Conservation (phyloP, 2,329 filamentous ascomycete genomes). For the Triangularia setosa region DNA sequence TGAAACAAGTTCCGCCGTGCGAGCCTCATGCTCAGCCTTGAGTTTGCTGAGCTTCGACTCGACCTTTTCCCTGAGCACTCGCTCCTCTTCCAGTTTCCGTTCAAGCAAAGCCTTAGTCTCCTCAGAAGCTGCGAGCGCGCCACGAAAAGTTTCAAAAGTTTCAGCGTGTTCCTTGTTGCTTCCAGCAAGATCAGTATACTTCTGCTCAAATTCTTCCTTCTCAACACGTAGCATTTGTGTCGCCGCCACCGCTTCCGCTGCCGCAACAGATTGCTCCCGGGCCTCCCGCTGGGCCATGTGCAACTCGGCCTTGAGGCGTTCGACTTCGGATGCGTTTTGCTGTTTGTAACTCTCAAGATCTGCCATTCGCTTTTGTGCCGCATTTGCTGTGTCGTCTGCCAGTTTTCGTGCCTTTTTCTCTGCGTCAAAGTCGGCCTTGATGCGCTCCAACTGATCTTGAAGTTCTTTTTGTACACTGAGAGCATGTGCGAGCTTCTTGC, state of each 20-base stretch:
- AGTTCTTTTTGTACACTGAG: slow-evolving; percentile 76
- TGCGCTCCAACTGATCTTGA: slow-evolving; percentile 67
- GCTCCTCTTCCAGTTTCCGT: slow-evolving; percentile 78
- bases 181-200: slow-evolving; percentile 63
- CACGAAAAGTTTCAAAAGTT: slow-evolving; percentile 70
- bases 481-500: slow-evolving; percentile 75
- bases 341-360: slow-evolving; percentile 84
- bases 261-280: slow-evolving; percentile 74
- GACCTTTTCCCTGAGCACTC: slow-evolving; percentile 66
- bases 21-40: slow-evolving; percentile 77
- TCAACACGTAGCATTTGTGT: slow-evolving; percentile 78
- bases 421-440: slow-evolving; percentile 68
- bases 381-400: slow-evolving; percentile 81
- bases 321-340: slow-evolving; percentile 77
- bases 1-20: slow-evolving; percentile 71
- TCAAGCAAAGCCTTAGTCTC: slow-evolving; percentile 75
- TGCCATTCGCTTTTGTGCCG: slow-evolving; percentile 75
- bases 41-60: slow-evolving; percentile 75
- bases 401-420: slow-evolving; percentile 78
- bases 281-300: slow-evolving; percentile 74
- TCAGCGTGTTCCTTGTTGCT: slow-evolving; percentile 65
- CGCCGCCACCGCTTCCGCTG: slow-evolving; percentile 71
- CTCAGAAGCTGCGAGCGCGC: slow-evolving; percentile 73
- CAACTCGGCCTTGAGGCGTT: slow-evolving; percentile 79
- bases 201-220: slow-evolving; percentile 69